Evolutionary conservation across 2,329 filamentous ascomycete species (phyloP), one percentile per base, ranked within the genome.

Genomic region (Hypoxylon sp.): DNA sequence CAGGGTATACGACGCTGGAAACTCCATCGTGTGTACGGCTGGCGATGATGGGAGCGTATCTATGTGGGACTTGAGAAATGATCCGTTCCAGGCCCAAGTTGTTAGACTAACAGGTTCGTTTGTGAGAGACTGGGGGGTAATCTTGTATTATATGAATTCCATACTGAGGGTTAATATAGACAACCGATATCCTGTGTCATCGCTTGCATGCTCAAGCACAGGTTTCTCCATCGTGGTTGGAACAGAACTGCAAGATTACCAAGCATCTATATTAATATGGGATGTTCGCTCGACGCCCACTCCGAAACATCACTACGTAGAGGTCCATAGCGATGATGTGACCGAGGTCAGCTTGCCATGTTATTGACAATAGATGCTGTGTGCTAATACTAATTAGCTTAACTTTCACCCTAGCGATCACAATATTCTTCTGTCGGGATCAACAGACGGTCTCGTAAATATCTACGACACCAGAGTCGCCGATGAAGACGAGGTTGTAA

Each of bases 381-480:
- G 41, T 34, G 23, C 66, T 74, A 79, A 70, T 65, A 67, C 71
- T n/a, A 74, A 74, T 53, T 75, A 89, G 83, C 79, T 90, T 1
- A 82, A 84, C 75, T 89, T 90, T 73, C 89, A 92, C 77, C 89
- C 90, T 0, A 81, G 79, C 2, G 82, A 86, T 52, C 83, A 87
- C 0, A 83, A 86, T 48, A 81, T 92, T 14, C 85, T 95, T 5
- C 83, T 95, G 10, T 93, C 91, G 1, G 91, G 91, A 46, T 93
- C 91, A 38, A 95, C 92, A 13, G 93, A 96, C 79, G 92, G 92
- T 5, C 86, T 95, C 1, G 86, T 95, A 73, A 94, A 92, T 75
- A 82, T 95, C 49, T 93, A 91, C 79, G 90, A 96, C 80, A 91
- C 88, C 17, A 84, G 85, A 51, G 85, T 92, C 63, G 80, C 83